Evolutionary conservation across 768 basidiomycete species (phyloP).

Genomic region (Lepiota venenata): DNA sequence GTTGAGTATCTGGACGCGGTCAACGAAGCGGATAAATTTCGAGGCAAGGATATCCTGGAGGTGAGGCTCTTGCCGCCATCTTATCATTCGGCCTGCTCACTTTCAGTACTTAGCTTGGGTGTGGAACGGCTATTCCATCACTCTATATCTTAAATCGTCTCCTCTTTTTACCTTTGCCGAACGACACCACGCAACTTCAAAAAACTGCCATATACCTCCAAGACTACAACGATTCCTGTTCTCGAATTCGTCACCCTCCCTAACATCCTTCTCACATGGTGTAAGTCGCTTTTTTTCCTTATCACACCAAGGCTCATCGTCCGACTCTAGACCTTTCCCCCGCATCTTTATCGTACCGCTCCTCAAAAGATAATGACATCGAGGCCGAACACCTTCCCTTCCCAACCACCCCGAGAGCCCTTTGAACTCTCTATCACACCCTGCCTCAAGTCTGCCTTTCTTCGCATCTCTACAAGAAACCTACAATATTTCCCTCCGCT

Average conservation of each 20-base stretch:
- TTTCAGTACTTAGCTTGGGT: slow-evolving; percentile 66
- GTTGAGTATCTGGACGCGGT: slow-evolving; percentile 56
- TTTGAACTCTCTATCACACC: slow-evolving; percentile 63
- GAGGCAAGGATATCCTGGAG: slow-evolving; percentile 67
- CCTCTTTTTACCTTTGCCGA: slow-evolving; percentile 34
- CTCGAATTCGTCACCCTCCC: slow-evolving; percentile 77
- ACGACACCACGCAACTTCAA: slow-evolving; percentile 15
- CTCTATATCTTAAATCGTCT: slow-evolving; percentile 66
- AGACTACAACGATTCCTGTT: slow-evolving; percentile 87
- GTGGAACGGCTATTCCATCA: slow-evolving; percentile 88
- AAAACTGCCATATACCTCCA: slow-evolving; percentile 70
- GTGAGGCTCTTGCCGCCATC: slow-evolving; percentile 36
- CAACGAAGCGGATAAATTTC: slow-evolving; percentile 18
- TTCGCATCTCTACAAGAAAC: slow-evolving; percentile 43
- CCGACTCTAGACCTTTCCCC: slow-evolving; percentile 53
- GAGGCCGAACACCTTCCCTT: slow-evolving; percentile 25
- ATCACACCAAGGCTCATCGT: background rate
- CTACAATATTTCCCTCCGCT: slow-evolving; percentile 57
- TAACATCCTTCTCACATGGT: slow-evolving; percentile 79
- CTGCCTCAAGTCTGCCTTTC: slow-evolving; percentile 64
- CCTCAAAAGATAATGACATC: slow-evolving; percentile 18
- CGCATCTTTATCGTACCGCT: slow-evolving; percentile 48
- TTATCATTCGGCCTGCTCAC: background rate
- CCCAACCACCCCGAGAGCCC: slow-evolving; percentile 32
- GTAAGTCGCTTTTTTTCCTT: slow-evolving; percentile 40